These are phyloP conservation scores for Citeromyces matritensis DNA, from an alignment of 805 yeast genomes.

Conservation along the genomic window DNA sequence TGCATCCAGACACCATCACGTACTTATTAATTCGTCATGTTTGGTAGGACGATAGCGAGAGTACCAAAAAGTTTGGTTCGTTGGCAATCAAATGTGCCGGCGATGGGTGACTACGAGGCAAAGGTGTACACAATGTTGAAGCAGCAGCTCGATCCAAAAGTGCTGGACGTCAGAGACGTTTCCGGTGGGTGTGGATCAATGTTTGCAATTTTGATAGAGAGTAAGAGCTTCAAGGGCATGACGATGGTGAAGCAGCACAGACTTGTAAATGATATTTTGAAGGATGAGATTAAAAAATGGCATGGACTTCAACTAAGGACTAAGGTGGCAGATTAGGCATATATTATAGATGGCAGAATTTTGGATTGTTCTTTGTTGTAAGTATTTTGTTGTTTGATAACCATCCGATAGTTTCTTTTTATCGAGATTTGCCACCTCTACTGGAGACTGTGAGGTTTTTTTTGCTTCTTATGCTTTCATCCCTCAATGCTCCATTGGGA, in stretches of 20 bases:
- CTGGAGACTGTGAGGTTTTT: too few species aligned
- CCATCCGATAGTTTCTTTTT: too few species aligned
- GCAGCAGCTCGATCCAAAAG: slow-evolving; percentile 41
- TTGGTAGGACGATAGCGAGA: too few species aligned
- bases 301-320: slow-evolving; percentile 88
- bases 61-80: too few species aligned
- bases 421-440: too few species aligned
- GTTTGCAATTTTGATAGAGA: slow-evolving; percentile 77
- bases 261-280: slow-evolving; percentile 65
- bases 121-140: slow-evolving; percentile 43
- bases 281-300: slow-evolving; percentile 83
- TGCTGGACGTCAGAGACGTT: slow-evolving; percentile 60
- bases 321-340: slow-evolving; percentile 22
- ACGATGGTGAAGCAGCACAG: slow-evolving; percentile 87
- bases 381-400: too few species aligned
- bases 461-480: too few species aligned
- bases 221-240: slow-evolving; percentile 62
- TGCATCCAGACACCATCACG: too few species aligned
- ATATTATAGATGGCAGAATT: not conserved
- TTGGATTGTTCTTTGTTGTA: not conserved
- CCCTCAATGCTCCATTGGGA: too few species aligned
- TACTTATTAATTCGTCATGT: too few species aligned
- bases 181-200: slow-evolving; percentile 97
- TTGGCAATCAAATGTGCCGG: slow-evolving; percentile 1
- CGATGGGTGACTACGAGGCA: slow-evolving; percentile 46